Percentiles rank a stretch among this genome's conserved stretches.
These are phyloP conservation scores for Catharanthus roseus DNA, from an alignment of 257 asterid genomes.

Conservation along the genomic window DNA sequence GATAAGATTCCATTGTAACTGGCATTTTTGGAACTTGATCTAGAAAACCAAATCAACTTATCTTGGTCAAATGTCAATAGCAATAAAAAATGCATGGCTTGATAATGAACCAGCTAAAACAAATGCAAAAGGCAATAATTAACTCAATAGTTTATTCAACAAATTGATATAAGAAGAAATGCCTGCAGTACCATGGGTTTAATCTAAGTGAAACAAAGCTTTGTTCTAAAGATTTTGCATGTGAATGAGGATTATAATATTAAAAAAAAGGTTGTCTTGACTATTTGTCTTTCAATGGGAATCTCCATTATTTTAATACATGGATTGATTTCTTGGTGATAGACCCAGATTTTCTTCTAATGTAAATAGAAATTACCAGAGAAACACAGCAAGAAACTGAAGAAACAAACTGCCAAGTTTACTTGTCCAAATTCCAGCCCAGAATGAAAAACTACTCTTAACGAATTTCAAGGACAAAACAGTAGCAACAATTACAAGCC, in stretches of 20 bases:
- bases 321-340: constrained; percentile 41
- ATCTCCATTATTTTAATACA: constrained; percentile 46
- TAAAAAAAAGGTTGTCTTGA: constrained; percentile 37
- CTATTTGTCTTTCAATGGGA: constrained; percentile 49
- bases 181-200: constrained; percentile 20
- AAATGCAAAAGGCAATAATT: constrained; percentile 33
- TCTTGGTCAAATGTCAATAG: constrained; percentile 49
- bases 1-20: constrained; percentile 34
- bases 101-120: constrained; percentile 44
- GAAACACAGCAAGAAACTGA: constrained; percentile 28
- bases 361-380: constrained; percentile 29
- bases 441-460: neutral
- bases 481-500: neutral
- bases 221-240: constrained; percentile 49
- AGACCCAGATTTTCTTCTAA: constrained; percentile 25
- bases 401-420: constrained; percentile 30
- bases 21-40: constrained; percentile 20
- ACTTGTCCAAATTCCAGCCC: neutral
- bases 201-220: constrained; percentile 34
- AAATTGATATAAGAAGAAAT: constrained; percentile 29
- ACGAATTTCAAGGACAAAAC: neutral
- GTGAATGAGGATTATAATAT: constrained; percentile 58
- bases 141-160: constrained; percentile 30
- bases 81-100: constrained; percentile 29
- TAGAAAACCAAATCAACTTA: constrained; percentile 24